Evolutionary conservation across 2,329 filamentous ascomycete species (phyloP).

Genomic region (Exophiala aquamarina): DNA sequence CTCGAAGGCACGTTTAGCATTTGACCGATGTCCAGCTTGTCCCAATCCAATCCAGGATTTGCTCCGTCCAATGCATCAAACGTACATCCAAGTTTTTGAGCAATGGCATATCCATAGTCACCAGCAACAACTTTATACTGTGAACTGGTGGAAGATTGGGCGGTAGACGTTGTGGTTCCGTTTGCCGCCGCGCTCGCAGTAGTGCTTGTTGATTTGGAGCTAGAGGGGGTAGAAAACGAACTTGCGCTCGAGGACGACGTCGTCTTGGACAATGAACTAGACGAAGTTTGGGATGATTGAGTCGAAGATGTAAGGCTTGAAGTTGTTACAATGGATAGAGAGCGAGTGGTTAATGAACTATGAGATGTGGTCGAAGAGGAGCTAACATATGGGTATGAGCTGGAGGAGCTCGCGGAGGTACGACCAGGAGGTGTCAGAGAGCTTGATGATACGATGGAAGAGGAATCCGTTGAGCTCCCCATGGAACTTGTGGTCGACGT

Average conservation of each 20-base stretch:
- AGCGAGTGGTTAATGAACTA: background rate
- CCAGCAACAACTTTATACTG: slow-evolving; percentile 19
- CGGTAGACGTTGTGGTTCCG: slow-evolving; percentile 6
- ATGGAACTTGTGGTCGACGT: slow-evolving; percentile 1
- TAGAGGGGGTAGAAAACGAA: slow-evolving; percentile 3
- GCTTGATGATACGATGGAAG: background rate
- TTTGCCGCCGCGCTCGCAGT: background rate
- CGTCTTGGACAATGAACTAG: background rate
- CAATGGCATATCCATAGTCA: slow-evolving; percentile 20
- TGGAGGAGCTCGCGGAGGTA: slow-evolving; percentile 1
- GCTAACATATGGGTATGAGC: background rate
- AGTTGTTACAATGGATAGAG: no score
- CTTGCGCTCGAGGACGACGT: slow-evolving; percentile 2
- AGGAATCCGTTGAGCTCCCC: background rate
- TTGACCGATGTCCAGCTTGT: slow-evolving; percentile 19
- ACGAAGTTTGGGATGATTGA: background rate
- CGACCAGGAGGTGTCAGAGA: background rate
- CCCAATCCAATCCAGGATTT: slow-evolving; percentile 23
- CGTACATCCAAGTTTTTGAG: slow-evolving; percentile 16
- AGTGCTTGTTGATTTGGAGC: slow-evolving; percentile 1
- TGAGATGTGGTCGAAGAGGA: background rate
- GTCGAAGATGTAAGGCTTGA: background rate
- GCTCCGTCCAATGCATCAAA: slow-evolving; percentile 19
- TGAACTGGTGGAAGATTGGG: slow-evolving; percentile 5
- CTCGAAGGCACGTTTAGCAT: slow-evolving; percentile 15